Conservation (phyloP, 2,329 filamentous ascomycete genomes). For the Sporothrix humicola region DNA sequence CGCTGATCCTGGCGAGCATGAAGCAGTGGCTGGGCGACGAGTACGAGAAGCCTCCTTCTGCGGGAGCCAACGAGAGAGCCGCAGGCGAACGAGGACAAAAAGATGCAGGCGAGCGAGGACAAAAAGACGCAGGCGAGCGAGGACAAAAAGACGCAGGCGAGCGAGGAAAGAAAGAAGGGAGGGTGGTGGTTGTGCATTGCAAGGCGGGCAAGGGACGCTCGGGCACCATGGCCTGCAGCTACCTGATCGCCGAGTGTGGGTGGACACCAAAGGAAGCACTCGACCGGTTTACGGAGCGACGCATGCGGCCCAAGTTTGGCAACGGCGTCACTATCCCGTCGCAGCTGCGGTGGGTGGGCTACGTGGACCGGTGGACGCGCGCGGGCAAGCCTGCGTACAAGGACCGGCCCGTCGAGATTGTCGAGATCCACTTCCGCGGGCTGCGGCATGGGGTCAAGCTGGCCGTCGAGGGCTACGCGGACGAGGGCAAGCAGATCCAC, state of each 20-base stretch:
- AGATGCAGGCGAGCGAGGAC: slow-evolving; percentile 28
- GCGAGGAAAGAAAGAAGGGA: slow-evolving; percentile 41
- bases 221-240: slow-evolving; percentile 85
- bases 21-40: slow-evolving; percentile 75
- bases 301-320: slow-evolving; percentile 87
- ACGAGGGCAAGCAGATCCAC: slow-evolving; percentile 88
- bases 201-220: slow-evolving; percentile 96
- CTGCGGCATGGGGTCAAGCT: slow-evolving; percentile 87
- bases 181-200: slow-evolving; percentile 92
- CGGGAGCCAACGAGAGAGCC: slow-evolving; percentile 31
- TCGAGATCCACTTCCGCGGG: slow-evolving; percentile 91
- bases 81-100: too few relatives aligned
- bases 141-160: slow-evolving; percentile 30
- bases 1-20: slow-evolving; percentile 90
- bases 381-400: slow-evolving; percentile 64
- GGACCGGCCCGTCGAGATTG: slow-evolving; percentile 80
- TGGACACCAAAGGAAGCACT: slow-evolving; percentile 62
- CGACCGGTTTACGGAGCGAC: slow-evolving; percentile 71
- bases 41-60: slow-evolving; percentile 38
- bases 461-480: slow-evolving; percentile 79
- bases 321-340: slow-evolving; percentile 91
- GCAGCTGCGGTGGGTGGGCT: slow-evolving; percentile 84
- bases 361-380: slow-evolving; percentile 84
- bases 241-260: slow-evolving; percentile 84
- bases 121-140: slow-evolving; percentile 29